Evolutionary conservation across 495 filamentous ascomycete species (phyloP).

Genomic region (Aspergillus bertholletiae): DNA sequence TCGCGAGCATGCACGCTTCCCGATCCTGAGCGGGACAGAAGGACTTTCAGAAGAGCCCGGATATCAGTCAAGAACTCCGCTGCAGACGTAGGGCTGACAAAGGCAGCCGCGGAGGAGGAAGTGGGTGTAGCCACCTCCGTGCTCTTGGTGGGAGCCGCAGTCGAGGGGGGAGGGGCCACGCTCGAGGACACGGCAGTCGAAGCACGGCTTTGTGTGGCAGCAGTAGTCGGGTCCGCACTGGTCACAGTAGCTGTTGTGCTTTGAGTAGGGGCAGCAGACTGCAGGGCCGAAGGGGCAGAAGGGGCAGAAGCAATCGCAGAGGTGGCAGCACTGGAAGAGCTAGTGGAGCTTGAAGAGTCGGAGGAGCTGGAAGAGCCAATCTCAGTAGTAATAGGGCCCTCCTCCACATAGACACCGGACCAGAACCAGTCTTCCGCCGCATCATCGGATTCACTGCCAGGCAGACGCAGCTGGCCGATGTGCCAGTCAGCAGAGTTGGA

Average conservation of each 20-base stretch:
- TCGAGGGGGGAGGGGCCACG: not conserved
- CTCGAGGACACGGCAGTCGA: not conserved
- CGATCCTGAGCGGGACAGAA: not conserved
- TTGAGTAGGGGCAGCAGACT: not conserved
- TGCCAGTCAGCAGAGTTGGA: conserved; percentile 75
- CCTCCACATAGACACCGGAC: conserved; percentile 69
- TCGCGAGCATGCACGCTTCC: not conserved
- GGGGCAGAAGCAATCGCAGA: not conserved
- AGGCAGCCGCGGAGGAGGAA: not conserved
- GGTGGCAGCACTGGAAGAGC: not conserved
- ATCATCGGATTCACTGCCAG: conserved; percentile 51
- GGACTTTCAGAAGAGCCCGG: not conserved
- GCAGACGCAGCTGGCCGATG: conserved; percentile 63
- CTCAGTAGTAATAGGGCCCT: conserved; percentile 47
- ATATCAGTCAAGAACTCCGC: not conserved
- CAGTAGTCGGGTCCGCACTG: not conserved
- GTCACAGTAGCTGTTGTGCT: not conserved
- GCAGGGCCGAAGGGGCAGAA: not conserved
- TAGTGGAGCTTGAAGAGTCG: not conserved
- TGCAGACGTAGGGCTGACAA: not conserved
- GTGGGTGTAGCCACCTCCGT: not conserved
- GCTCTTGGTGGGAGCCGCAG: not conserved
- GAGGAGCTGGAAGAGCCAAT: not conserved
- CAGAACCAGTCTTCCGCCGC: conserved; percentile 66
- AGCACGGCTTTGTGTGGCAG: not conserved